Conservation (phyloP, 2,329 filamentous ascomycete species). For the Cyphellophora europaea region DNA sequence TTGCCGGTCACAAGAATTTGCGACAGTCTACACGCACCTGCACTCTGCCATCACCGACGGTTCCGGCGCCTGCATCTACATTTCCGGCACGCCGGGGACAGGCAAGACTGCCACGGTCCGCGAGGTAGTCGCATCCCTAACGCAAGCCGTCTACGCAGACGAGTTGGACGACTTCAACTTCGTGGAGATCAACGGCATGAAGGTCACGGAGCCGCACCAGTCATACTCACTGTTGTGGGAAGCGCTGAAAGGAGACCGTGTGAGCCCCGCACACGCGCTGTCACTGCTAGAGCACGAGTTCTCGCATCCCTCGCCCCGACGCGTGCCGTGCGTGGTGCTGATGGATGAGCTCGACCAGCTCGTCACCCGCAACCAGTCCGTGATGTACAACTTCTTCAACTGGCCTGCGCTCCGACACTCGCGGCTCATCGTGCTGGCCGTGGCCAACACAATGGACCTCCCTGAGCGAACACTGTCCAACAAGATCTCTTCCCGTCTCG, state of each 20-base stretch:
- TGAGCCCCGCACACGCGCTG: slow-evolving; percentile 83
- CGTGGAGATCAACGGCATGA: slow-evolving; percentile 99
- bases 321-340: slow-evolving; percentile 89
- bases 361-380: slow-evolving; percentile 96
- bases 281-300: slow-evolving; percentile 90
- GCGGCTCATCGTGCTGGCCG: slow-evolving; percentile 86
- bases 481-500: slow-evolving; percentile 89
- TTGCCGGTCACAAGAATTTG: slow-evolving; percentile 86
- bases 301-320: slow-evolving; percentile 73
- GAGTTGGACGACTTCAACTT: slow-evolving; percentile 98
- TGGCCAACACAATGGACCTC: slow-evolving; percentile 98
- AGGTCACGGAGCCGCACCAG: slow-evolving; percentile 95
- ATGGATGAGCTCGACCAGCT: slow-evolving; percentile 99
- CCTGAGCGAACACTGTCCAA: slow-evolving; percentile 94
- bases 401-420: slow-evolving; percentile 91
- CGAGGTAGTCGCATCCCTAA: slow-evolving; percentile 82
- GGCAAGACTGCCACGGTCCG: slow-evolving; percentile 96
- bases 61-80: slow-evolving; percentile 93
- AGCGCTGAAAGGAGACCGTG: slow-evolving; percentile 83
- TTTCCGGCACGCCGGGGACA: slow-evolving; percentile 95
- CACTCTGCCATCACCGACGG: slow-evolving; percentile 91
- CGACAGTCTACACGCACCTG: slow-evolving; percentile 83
- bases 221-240: slow-evolving; percentile 95
- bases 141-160: slow-evolving; percentile 77
- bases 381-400: slow-evolving; percentile 99